Evolutionary conservation across 2,329 filamentous ascomycete species (phyloP).

Genomic region (Fusarium dimerum): DNA sequence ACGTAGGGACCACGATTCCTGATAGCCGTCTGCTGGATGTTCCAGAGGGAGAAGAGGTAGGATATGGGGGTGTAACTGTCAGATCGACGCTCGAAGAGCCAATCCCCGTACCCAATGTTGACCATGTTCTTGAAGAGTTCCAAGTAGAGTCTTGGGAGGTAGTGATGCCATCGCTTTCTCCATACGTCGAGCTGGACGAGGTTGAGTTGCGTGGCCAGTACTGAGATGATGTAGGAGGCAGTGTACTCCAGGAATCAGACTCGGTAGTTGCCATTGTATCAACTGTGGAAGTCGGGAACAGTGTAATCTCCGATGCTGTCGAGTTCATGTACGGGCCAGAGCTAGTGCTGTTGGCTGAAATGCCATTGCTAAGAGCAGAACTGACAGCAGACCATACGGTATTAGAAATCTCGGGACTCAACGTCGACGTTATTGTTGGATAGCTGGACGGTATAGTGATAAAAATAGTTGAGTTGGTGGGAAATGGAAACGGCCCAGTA

Average conservation of each 20-base stretch:
- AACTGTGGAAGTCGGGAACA: slow-evolving; percentile 1
- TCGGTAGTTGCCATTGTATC: slow-evolving; percentile 2
- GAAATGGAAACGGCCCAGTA: slow-evolving; percentile 14
- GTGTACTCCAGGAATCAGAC: slow-evolving; percentile 3
- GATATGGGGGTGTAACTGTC: slow-evolving; percentile 4
- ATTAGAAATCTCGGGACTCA: neutral
- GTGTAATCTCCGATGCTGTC: slow-evolving; percentile 5
- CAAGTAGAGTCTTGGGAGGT: slow-evolving; percentile 1
- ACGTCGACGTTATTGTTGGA: neutral
- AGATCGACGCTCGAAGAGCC: neutral
- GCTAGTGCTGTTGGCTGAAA: slow-evolving; percentile 4
- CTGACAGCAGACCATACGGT: neutral
- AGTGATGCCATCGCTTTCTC: neutral
- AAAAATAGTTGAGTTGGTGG: slow-evolving; percentile 11
- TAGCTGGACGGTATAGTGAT: slow-evolving; percentile 3
- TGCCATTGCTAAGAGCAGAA: slow-evolving; percentile 8
- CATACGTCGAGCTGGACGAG: neutral
- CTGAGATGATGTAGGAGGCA: slow-evolving; percentile 6
- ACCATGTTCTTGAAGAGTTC: slow-evolving; percentile 6
- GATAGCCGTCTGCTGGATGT: slow-evolving; percentile 1
- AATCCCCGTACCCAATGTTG: slow-evolving; percentile 2
- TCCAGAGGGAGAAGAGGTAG: slow-evolving; percentile 5
- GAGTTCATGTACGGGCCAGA: slow-evolving; percentile 20
- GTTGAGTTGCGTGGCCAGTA: slow-evolving; percentile 10
- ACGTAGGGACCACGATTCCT: slow-evolving; percentile 7